Conservation (phyloP, 2,329 filamentous ascomycete species). For the Chrysosporium queenslandicum region DNA sequence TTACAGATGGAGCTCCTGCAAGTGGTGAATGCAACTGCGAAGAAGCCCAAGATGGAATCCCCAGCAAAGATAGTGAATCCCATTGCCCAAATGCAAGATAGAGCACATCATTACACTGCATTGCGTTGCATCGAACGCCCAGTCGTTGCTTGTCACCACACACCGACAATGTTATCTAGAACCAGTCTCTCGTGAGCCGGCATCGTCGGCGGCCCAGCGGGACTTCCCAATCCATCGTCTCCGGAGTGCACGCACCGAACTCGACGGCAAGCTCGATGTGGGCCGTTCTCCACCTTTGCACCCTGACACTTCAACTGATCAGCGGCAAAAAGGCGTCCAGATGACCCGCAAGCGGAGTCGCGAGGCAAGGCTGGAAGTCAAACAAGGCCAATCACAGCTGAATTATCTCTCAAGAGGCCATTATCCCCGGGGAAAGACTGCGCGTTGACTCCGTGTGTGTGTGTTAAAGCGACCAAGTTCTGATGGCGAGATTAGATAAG, state of each 20-base stretch:
- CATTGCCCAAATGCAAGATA: neutral
- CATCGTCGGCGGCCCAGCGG: neutral
- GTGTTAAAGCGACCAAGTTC: neutral
- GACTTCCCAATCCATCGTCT: slow-evolving; percentile 1
- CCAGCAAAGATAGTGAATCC: no score
- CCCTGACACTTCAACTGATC: slow-evolving; percentile 5
- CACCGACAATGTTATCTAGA: slow-evolving; percentile 1
- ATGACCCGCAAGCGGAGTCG: neutral
- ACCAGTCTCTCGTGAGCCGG: neutral
- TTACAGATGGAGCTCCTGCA: neutral
- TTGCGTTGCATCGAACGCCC: neutral
- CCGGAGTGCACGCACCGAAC: neutral
- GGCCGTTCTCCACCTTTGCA: neutral
- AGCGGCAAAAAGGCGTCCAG: neutral
- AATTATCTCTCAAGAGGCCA: neutral
- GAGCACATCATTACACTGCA: neutral
- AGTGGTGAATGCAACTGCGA: neutral
- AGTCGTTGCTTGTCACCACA: neutral
- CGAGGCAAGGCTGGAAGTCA: neutral
- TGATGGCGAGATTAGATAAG: slow-evolving; percentile 1
- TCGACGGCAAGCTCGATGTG: neutral
- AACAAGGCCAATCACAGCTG: neutral
- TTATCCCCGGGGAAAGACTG: neutral
- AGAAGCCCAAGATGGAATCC: neutral
- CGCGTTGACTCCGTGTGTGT: neutral